Evolutionary conservation across 805 yeast species (phyloP).

Genomic region (Geotrichum ghanense): DNA sequence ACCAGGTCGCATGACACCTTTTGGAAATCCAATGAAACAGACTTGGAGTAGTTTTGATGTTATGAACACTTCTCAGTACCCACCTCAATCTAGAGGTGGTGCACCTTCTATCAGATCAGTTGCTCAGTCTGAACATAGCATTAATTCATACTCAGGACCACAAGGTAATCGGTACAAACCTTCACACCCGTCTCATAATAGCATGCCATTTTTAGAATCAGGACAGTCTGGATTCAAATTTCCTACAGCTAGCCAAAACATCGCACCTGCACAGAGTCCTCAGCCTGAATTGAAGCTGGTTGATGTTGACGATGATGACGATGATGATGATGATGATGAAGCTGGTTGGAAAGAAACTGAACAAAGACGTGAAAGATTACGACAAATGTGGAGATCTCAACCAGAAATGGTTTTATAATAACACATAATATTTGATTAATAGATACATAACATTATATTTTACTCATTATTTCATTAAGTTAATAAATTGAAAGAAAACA

Average conservation of each 20-base stretch:
- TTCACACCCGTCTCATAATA: background rate
- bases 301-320: slow-evolving; percentile 11
- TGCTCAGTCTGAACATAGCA: slow-evolving; percentile 10
- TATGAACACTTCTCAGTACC: slow-evolving; percentile 3
- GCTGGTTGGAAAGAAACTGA: slow-evolving; percentile 17
- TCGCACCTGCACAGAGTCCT: slow-evolving; percentile 5
- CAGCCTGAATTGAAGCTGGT: slow-evolving; percentile 1
- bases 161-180: background rate
- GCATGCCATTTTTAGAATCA: background rate
- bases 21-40: slow-evolving; percentile 5
- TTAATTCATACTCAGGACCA: background rate
- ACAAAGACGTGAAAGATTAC: slow-evolving; percentile 13
- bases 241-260: background rate
- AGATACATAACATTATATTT: background rate
- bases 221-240: background rate
- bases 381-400: slow-evolving; percentile 15
- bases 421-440: no score
- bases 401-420: slow-evolving; percentile 2
- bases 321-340: slow-evolving; percentile 18
- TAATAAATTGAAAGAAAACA: background rate
- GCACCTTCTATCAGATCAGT: slow-evolving; percentile 14
- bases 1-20: background rate
- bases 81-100: background rate
- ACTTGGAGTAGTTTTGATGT: slow-evolving; percentile 13
- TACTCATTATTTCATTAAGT: background rate